phyloP scores from a whole-genome alignment of 2,329 filamentous ascomycete genomes.

The Fusarium hostae region DNA sequence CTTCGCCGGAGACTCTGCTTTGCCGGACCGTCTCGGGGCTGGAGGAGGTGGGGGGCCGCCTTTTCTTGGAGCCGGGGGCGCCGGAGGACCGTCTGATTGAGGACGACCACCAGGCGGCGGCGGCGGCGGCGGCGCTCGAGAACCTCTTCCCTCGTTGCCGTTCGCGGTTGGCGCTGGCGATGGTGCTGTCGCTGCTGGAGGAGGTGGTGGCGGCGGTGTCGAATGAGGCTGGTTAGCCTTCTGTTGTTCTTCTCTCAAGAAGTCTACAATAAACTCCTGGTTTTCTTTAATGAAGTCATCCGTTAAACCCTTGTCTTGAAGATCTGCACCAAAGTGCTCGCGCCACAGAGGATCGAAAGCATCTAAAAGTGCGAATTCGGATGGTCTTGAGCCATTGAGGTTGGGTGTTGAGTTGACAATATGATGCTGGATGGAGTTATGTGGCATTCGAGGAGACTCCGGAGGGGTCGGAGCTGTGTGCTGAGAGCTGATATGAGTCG shows the following conservation, averaged over 20 bases:
- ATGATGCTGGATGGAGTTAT: conserved; percentile 50
- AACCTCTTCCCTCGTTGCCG: conserved; percentile 46
- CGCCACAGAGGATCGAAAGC: conserved; percentile 73
- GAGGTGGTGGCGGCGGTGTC: conserved; percentile 44
- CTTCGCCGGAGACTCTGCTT: conserved; percentile 56
- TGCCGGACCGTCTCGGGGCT: conserved; percentile 68
- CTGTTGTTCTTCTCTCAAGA: conserved; percentile 68
- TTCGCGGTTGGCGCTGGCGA: conserved; percentile 46
- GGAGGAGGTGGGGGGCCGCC: conserved; percentile 50
- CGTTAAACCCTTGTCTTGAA: conserved; percentile 70
- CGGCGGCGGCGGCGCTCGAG: conserved; percentile 53
- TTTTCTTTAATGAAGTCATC: conserved; percentile 76
- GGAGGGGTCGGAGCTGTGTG: conserved; percentile 68
- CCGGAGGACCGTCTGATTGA: conserved; percentile 45
- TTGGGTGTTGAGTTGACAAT: conserved; percentile 57
- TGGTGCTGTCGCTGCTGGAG: conserved; percentile 41
- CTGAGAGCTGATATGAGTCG: conserved; percentile 57
- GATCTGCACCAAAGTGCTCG: conserved; percentile 72
- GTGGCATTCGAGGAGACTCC: conserved; percentile 63
- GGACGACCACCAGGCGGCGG: conserved; percentile 49
- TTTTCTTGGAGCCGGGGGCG: conserved; percentile 43
- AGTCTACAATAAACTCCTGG: conserved; percentile 75
- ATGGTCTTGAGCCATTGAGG: conserved; percentile 56
- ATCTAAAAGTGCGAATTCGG: conserved; percentile 69
- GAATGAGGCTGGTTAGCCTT: conserved; percentile 45